These are phyloP conservation scores for Russula compacta DNA, from an alignment of 768 basidiomycete species.

Conservation along the genomic window DNA sequence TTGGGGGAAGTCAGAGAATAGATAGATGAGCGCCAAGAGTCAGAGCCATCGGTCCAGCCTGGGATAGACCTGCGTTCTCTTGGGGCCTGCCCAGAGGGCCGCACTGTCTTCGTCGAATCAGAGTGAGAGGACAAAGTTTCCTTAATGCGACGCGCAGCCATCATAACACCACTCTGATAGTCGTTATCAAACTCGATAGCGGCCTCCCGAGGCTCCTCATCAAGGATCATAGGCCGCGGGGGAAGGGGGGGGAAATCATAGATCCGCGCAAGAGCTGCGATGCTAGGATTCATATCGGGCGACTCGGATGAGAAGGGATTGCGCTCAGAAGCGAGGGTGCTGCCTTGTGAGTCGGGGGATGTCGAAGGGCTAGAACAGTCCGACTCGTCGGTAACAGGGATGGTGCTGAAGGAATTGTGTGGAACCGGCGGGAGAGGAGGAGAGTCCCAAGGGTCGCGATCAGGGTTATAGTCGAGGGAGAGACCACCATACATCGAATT, in stretches of 20 bases:
- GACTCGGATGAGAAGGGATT: slow-evolving; percentile 19
- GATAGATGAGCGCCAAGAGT: slow-evolving; percentile 58
- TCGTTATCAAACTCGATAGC: slow-evolving; percentile 26
- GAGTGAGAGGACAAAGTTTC: slow-evolving; percentile 37
- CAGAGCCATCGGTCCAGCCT: slow-evolving; percentile 61
- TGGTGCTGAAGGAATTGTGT: slow-evolving; percentile 28
- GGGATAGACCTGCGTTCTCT: slow-evolving; percentile 38
- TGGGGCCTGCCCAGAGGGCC: slow-evolving; percentile 19
- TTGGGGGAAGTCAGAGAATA: slow-evolving; percentile 44
- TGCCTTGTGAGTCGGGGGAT: slow-evolving; percentile 18
- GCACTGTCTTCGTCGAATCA: slow-evolving; percentile 24
- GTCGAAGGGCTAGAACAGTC: slow-evolving; percentile 24
- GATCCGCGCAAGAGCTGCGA: slow-evolving; percentile 31
- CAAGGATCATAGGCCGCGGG: slow-evolving; percentile 38
- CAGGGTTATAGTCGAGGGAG: slow-evolving; percentile 41
- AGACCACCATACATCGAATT: slow-evolving; percentile 29
- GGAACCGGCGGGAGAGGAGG: slow-evolving; percentile 35
- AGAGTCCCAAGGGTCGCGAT: slow-evolving; percentile 30
- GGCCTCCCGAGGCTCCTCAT: slow-evolving; percentile 22
- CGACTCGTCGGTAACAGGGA: slow-evolving; percentile 25
- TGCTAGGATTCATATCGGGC: slow-evolving; percentile 22
- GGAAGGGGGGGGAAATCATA: slow-evolving; percentile 47
- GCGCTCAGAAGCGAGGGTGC: slow-evolving; percentile 12
- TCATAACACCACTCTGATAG: slow-evolving; percentile 57
- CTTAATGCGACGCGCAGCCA: slow-evolving; percentile 52